Percentiles rank a stretch among this genome's conserved stretches.
These are phyloP conservation scores for Neofusicoccum ribis DNA, from an alignment of 2,329 filamentous ascomycete genomes.

Conservation along the genomic window DNA sequence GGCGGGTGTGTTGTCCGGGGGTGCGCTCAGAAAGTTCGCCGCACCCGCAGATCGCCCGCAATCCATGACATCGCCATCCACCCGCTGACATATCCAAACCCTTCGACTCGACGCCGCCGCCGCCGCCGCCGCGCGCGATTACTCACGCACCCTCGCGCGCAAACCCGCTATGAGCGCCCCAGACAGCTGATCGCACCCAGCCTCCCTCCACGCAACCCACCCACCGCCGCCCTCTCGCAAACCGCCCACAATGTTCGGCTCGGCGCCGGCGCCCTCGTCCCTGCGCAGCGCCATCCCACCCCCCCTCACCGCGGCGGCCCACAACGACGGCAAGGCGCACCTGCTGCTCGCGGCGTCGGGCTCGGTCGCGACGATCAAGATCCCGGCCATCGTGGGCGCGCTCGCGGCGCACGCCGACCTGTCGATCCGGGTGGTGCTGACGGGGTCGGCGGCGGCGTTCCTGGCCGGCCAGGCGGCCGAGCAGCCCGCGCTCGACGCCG, in stretches of 20 bases:
- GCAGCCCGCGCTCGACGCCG: conserved; percentile 66
- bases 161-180: not conserved
- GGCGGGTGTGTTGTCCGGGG: conserved; percentile 23
- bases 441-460: conserved; percentile 71
- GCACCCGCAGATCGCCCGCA: conserved; percentile 19
- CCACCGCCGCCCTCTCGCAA: too few relatives aligned
- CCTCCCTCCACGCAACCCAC: too few relatives aligned
- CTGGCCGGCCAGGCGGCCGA: conserved; percentile 73
- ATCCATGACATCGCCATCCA: conserved; percentile 5
- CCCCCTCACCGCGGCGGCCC: conserved; percentile 1
- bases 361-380: conserved; percentile 86
- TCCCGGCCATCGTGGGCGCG: conserved; percentile 51
- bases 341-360: conserved; percentile 67
- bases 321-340: conserved; percentile 57
- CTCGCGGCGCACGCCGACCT: conserved; percentile 58
- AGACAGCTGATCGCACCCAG: not conserved
- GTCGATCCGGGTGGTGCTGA: conserved; percentile 84
- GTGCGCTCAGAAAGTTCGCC: conserved; percentile 27
- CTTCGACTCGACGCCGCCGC: not conserved
- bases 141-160: not conserved
- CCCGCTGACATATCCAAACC: conserved; percentile 14
- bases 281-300: not conserved
- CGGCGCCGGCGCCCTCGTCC: not conserved
- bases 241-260: not conserved
- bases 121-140: not conserved